Conservation (phyloP, 768 basidiomycete species). For the Kwoniella dendrophila region DNA sequence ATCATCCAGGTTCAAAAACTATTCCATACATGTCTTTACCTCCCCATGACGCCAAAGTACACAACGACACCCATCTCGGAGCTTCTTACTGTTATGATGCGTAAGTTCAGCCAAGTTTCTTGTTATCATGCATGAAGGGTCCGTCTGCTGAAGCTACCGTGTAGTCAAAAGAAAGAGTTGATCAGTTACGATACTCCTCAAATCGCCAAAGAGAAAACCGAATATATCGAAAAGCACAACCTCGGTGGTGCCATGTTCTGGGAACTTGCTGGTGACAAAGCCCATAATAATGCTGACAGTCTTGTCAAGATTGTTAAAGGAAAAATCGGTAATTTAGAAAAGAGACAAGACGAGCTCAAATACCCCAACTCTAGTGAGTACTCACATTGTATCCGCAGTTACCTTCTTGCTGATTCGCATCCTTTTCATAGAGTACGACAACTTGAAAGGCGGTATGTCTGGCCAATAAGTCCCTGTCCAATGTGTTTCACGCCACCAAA, state of each 20-base stretch:
- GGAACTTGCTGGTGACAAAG: conserved; percentile 79
- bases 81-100: conserved; percentile 88
- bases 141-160: neutral
- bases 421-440: conserved; percentile 1
- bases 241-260: conserved; percentile 87
- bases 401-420: neutral
- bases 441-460: conserved; percentile 7
- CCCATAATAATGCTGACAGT: conserved; percentile 63
- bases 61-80: conserved; percentile 66
- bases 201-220: conserved; percentile 65
- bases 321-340: conserved; percentile 72
- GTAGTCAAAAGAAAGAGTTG: conserved; percentile 62
- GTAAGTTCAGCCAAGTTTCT: conserved; percentile 55
- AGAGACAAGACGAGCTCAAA: conserved; percentile 73
- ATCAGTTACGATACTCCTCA: conserved; percentile 76
- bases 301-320: conserved; percentile 74
- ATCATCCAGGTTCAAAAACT: conserved; percentile 56
- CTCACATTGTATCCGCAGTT: too few species aligned
- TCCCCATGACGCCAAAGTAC: conserved; percentile 67
- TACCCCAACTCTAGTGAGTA: conserved; percentile 60
- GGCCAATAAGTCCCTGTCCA: too few species aligned
- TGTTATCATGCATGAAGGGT: conserved; percentile 71
- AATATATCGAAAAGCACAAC: conserved; percentile 73
- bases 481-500: too few species aligned
- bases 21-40: conserved; percentile 91